Conservation (phyloP, 2,329 filamentous ascomycete genomes). For the Beauveria sp. region DNA sequence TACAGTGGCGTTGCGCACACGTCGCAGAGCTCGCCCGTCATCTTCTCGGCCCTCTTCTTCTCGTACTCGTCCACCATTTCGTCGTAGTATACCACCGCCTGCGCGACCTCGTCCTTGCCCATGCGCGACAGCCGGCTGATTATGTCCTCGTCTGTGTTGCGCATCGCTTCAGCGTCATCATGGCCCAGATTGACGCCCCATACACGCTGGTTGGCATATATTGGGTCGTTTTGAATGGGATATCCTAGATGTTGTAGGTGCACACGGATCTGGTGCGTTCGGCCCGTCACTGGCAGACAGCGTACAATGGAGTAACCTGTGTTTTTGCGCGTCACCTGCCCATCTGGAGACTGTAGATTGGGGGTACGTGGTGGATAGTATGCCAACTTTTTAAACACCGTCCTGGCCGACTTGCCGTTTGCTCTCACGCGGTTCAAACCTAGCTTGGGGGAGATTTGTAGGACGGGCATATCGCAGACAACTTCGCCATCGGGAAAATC, state of each 20-base stretch:
- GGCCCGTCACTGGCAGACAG: conserved; percentile 84
- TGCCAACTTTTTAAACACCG: conserved; percentile 85
- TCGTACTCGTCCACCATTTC: conserved; percentile 89
- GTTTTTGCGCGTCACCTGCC: conserved; percentile 40
- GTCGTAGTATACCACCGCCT: conserved; percentile 88
- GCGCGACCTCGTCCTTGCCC: conserved; percentile 89
- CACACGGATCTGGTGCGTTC: conserved; percentile 91
- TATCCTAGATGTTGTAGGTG: conserved; percentile 92
- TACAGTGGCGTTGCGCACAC: conserved; percentile 84
- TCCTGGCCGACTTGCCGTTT: conserved; percentile 81
- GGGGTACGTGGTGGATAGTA: conserved; percentile 63
- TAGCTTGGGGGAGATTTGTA: conserved; percentile 90
- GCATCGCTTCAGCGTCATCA: conserved; percentile 55
- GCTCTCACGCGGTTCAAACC: conserved; percentile 91
- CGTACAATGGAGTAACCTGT: conserved; percentile 91
- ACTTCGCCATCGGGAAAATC: conserved; percentile 87
- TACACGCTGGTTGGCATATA: conserved; percentile 90
- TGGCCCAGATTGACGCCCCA: conserved; percentile 76
- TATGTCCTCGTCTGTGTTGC: conserved; percentile 79
- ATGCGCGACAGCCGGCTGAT: conserved; percentile 78
- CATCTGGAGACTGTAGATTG: conserved; percentile 15
- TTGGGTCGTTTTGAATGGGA: conserved; percentile 94
- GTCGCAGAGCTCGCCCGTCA: conserved; percentile 77
- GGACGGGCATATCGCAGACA: conserved; percentile 86
- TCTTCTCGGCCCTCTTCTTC: conserved; percentile 83